These are phyloP conservation scores for Paramicrosporidium saccamoebae DNA, from an alignment of 371 early-diverging fungal genomes.

Conservation along the genomic window DNA sequence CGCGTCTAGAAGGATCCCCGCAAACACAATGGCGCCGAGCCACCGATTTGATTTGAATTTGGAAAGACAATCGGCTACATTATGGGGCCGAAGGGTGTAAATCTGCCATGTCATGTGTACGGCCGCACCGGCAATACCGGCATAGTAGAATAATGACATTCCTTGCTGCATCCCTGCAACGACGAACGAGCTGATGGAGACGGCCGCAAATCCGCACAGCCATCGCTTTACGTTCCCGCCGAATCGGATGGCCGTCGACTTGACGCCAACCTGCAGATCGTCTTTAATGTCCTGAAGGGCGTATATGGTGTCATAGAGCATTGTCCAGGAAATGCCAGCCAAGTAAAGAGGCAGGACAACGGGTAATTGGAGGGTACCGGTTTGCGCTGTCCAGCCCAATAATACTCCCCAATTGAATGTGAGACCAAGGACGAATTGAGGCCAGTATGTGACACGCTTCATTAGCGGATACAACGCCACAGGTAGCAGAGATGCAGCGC, in stretches of 20 bases:
- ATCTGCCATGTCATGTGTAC: conserved; percentile 51
- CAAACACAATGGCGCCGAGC: conserved; percentile 33
- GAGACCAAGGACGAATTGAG: conserved; percentile 54
- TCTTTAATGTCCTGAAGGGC: conserved; percentile 70
- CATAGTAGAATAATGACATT: conserved; percentile 28
- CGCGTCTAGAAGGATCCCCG: no score
- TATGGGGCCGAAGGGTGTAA: conserved; percentile 22
- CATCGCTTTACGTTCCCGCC: conserved; percentile 28
- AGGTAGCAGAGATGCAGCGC: conserved; percentile 34
- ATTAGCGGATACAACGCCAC: conserved; percentile 66
- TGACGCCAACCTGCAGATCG: conserved; percentile 48
- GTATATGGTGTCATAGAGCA: conserved; percentile 85
- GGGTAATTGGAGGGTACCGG: conserved; percentile 20
- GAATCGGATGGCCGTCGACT: conserved; percentile 64
- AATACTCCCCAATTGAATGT: conserved; percentile 84
- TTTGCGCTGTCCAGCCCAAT: conserved; percentile 68
- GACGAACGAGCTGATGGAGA: conserved; percentile 22
- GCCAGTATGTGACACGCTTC: conserved; percentile 85
- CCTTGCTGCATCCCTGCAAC: conserved; percentile 43
- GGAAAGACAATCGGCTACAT: conserved; percentile 22
- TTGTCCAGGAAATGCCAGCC: conserved; percentile 66
- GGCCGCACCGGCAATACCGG: conserved; percentile 28
- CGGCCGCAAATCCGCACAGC: conserved; percentile 28
- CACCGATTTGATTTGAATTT: conserved; percentile 35
- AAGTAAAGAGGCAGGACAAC: conserved; percentile 48